phyloP scores from a whole-genome alignment of 768 basidiomycete species.

The Serendipita vermifera region DNA sequence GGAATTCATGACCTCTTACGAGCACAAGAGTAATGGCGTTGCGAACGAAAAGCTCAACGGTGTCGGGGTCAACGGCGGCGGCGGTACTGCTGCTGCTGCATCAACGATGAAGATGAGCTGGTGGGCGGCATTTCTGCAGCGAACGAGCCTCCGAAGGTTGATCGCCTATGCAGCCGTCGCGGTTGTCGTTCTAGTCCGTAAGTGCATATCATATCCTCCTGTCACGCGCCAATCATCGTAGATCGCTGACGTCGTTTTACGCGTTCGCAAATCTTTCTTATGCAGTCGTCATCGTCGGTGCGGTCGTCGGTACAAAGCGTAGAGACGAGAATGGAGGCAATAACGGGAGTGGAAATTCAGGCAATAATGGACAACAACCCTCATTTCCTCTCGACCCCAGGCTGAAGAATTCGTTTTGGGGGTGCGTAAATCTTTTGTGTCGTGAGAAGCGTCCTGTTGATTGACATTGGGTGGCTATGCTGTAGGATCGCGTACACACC shows the following conservation, averaged over 20 bases:
- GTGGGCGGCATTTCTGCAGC: too few species aligned
- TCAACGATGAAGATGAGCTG: too few species aligned
- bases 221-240: neutral
- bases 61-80: too few species aligned
- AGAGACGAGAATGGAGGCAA: neutral
- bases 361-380: neutral
- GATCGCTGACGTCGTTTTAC: neutral
- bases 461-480: neutral
- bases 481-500: neutral
- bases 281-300: neutral
- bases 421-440: neutral
- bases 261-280: neutral
- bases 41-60: too few species aligned
- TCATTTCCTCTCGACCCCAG: neutral
- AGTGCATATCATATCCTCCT: neutral
- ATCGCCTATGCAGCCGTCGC: neutral
- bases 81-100: too few species aligned
- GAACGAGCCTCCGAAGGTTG: neutral
- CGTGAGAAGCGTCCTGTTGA: neutral
- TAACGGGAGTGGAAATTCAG: neutral
- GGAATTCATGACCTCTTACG: too few species aligned
- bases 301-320: neutral
- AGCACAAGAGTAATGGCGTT: too few species aligned
- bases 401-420: conserved; percentile 4
- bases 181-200: neutral